Evolutionary conservation across 1,284 basidiomycete species (phyloP), one percentile per base, ranked within the genome.

Genomic region (Heterobasidion occidentale): DNA sequence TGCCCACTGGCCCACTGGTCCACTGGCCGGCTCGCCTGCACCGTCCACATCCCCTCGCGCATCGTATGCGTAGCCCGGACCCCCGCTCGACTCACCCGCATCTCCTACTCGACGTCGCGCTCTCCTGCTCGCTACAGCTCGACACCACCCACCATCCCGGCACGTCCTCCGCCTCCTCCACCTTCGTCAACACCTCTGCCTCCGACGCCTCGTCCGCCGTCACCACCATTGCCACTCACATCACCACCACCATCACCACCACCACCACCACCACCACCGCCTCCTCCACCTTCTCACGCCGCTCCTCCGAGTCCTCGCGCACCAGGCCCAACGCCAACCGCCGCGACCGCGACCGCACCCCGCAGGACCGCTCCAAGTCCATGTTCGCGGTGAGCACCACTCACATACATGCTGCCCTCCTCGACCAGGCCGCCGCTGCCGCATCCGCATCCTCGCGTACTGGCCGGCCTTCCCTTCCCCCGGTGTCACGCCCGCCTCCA

Each of bases 291-390:
- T n/a, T n/a, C n/a, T 62, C 46, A 49, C 74, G 83, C 36, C 77
- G 78, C 55, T 83, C 80, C 6, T 79, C 80, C 11, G 83, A 86
- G 55, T 83, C 81, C 9, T 62, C 73, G 14, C 76, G 76, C 58
- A 78, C 78, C 0, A 68, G 77, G 19, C 76, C 79, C 36, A 74
- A 66, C 61, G 71, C 74, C 57, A 68, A 68, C 58, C 81, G 81
- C 59, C 79, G 82, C 54, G 83, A 86, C 62, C 81, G 81, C 56
- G n/a, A n/a, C n/a, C n/a, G n/a, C n/a, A n/a, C n/a, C n/a, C n/a
- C n/a, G n/a, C n/a, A n/a, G n/a, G n/a, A n/a, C n/a, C n/a, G n/a
- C n/a, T n/a, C n/a, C n/a, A n/a, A 67, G 70, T 90, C 87, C 54
- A 81, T 90, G 76, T 88, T 86, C 47, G 80, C 84, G 33, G 74